A percentile compares a stretch with the other conserved stretches of the same genome.
phyloP scores from a whole-genome alignment of 208 protist genomes.

The Acanthamoeba polyphaga region DNA sequence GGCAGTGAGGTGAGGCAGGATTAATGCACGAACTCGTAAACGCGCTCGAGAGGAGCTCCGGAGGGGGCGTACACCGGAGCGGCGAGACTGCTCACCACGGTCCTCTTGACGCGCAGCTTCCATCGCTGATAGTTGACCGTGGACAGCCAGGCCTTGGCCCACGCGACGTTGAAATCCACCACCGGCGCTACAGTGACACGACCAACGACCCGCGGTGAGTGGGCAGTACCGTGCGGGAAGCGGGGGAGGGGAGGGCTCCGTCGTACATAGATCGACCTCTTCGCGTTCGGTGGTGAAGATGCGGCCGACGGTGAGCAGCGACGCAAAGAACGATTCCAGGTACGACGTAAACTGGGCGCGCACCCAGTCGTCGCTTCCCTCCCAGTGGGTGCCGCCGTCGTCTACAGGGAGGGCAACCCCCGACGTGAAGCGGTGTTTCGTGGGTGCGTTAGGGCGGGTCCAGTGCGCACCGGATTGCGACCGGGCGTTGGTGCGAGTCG shows the following conservation, averaged over 20 bases:
- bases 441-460: no score
- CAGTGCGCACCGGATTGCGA: neutral
- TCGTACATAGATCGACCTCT: conserved; percentile 41
- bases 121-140: conserved; percentile 53
- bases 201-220: neutral
- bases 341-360: conserved; percentile 44
- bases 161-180: conserved; percentile 30
- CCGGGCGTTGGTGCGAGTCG: neutral
- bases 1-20: neutral
- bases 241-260: neutral
- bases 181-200: neutral
- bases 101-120: neutral
- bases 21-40: neutral
- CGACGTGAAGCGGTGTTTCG: neutral
- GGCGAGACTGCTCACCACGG: neutral
- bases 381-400: conserved; percentile 19
- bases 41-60: no score
- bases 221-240: no score
- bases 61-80: conserved; percentile 38
- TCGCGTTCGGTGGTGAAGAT: conserved; percentile 12
- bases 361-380: conserved; percentile 67
- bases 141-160: conserved; percentile 53
- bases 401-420: neutral
- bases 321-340: conserved; percentile 30
- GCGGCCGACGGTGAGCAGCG: conserved; percentile 35